A percentile compares a stretch with the other conserved stretches of the same genome.
Conservation (phyloP, 768 basidiomycete genomes). For the Panaeolus papilionaceus region DNA sequence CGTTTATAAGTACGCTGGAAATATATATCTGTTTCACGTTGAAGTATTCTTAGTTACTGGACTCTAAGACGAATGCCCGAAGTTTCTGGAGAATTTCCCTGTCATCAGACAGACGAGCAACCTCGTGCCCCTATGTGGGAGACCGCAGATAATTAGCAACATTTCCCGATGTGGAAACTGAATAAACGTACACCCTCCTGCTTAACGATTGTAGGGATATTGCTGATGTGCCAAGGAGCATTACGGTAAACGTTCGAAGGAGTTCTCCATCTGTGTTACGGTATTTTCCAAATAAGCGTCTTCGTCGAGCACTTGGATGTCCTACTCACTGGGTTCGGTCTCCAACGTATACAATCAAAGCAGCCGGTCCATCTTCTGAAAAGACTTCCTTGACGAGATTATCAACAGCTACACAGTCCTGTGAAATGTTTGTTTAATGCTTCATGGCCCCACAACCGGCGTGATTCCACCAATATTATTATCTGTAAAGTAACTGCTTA, state of each 20-base stretch:
- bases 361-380: slow-evolving; percentile 51
- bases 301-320: background rate
- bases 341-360: slow-evolving; percentile 73
- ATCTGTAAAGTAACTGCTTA: slow-evolving; percentile 38
- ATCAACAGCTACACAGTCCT: slow-evolving; percentile 76
- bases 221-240: slow-evolving; percentile 63
- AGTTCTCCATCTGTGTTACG: slow-evolving; percentile 67
- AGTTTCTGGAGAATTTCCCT: slow-evolving; percentile 40
- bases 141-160: slow-evolving; percentile 16
- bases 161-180: background rate
- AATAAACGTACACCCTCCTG: slow-evolving; percentile 54
- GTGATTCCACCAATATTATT: background rate
- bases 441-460: background rate
- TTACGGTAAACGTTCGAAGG: slow-evolving; percentile 62
- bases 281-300: background rate
- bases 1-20: background rate
- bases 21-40: background rate
- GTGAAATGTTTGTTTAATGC: background rate
- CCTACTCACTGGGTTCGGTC: slow-evolving; percentile 63
- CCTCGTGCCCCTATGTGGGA: slow-evolving; percentile 42
- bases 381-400: slow-evolving; percentile 59
- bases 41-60: slow-evolving; percentile 24
- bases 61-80: slow-evolving; percentile 28
- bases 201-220: slow-evolving; percentile 73
- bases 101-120: slow-evolving; percentile 48